These are phyloP conservation scores for Rhodocollybia butyracea DNA, from an alignment of 768 basidiomycete species.

Conservation along the genomic window DNA sequence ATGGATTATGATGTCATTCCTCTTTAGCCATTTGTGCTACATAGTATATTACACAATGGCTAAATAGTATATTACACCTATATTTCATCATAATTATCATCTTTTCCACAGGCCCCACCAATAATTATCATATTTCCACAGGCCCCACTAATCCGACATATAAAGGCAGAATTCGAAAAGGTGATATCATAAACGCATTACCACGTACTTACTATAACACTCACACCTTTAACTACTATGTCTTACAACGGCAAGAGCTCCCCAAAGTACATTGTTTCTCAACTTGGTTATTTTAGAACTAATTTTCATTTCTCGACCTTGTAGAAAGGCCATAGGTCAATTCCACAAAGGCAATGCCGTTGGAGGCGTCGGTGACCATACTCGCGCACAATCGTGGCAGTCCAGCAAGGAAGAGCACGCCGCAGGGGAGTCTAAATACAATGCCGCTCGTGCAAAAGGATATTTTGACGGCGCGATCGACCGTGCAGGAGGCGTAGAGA, in stretches of 20 bases:
- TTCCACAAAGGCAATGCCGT: slow-evolving; percentile 3
- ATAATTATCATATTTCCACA: no score
- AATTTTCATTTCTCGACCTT: neutral
- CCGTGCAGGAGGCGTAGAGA: slow-evolving; percentile 43
- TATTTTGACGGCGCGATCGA: slow-evolving; percentile 34
- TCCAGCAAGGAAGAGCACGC: slow-evolving; percentile 35
- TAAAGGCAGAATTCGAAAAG: no score
- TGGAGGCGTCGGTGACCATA: slow-evolving; percentile 25
- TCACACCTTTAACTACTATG: no score
- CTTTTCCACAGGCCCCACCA: no score
- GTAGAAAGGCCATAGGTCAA: slow-evolving; percentile 4
- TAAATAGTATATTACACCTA: no score
- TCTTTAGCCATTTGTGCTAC: no score
- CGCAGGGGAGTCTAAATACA: slow-evolving; percentile 31
- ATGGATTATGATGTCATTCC: no score
- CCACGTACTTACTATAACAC: no score
- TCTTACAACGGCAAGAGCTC: neutral
- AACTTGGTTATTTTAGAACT: neutral
- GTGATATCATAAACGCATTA: no score
- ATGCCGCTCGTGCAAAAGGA: slow-evolving; percentile 29
- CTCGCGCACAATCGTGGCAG: slow-evolving; percentile 30
- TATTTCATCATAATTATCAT: no score
- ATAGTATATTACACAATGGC: no score
- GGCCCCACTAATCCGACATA: no score
- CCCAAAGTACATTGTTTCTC: neutral